Conservation (phyloP, 805 yeast species). For the Phaffomyces opuntiae region DNA sequence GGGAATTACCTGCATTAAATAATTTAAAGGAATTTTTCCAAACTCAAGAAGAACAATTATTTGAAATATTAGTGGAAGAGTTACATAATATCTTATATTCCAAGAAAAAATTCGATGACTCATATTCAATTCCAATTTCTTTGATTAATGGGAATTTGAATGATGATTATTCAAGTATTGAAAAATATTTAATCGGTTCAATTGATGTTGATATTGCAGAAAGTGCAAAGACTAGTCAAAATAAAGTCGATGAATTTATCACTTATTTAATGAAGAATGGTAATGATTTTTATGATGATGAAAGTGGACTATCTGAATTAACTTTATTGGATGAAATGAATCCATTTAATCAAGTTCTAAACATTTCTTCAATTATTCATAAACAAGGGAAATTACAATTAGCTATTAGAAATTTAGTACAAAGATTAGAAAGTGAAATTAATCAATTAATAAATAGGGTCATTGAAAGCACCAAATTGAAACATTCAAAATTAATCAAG, state of each 20-base stretch:
- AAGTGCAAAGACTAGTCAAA: constrained; percentile 35
- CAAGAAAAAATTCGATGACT: constrained; percentile 26
- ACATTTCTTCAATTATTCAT: constrained; percentile 48
- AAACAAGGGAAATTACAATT: constrained; percentile 56
- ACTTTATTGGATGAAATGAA: constrained; percentile 31
- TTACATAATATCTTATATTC: constrained; percentile 62
- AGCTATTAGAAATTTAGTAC: constrained; percentile 46
- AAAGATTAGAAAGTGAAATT: constrained; percentile 53
- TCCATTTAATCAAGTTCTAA: constrained; percentile 48
- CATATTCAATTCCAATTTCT: constrained; percentile 8
- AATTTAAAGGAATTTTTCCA: constrained; percentile 46
- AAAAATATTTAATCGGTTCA: constrained; percentile 47
- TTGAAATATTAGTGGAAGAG: constrained; percentile 73
- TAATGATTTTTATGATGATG: constrained; percentile 16
- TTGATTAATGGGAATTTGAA: constrained; percentile 6
- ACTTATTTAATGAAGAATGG: constrained; percentile 4
- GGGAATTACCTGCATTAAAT: constrained; percentile 49
- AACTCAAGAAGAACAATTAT: constrained; percentile 51
- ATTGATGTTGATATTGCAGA: constrained; percentile 51
- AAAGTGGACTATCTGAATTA: constrained; percentile 22
- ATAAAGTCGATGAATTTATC: constrained; percentile 30
- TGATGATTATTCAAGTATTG: constrained; percentile 35
- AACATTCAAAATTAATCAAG: constrained; percentile 39
- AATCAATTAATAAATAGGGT: constrained; percentile 55
- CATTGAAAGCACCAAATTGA: constrained; percentile 56